phyloP scores from a whole-genome alignment of 2,329 filamentous ascomycete genomes.

The Fusarium sp. region DNA sequence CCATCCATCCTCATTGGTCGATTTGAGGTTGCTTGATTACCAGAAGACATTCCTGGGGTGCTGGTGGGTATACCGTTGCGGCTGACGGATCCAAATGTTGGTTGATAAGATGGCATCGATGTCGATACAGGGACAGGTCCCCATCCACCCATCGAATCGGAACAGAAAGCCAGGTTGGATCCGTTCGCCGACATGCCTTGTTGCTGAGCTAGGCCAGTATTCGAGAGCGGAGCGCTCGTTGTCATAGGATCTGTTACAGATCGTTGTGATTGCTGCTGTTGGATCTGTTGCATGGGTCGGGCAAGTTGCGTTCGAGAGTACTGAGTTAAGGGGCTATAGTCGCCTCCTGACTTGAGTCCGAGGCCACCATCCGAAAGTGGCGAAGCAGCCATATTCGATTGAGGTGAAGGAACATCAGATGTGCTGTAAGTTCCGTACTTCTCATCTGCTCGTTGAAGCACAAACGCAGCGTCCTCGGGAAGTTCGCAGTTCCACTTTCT shows the following conservation, averaged over 20 bases:
- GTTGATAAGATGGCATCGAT: constrained; percentile 38
- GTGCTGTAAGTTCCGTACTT: constrained; percentile 81
- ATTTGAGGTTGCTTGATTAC: constrained; percentile 33
- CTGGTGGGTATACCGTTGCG: constrained; percentile 26
- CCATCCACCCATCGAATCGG: constrained; percentile 47
- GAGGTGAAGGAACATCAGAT: constrained; percentile 70
- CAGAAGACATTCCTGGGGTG: constrained; percentile 33
- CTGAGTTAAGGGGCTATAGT: constrained; percentile 53
- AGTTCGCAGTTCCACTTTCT: constrained; percentile 92
- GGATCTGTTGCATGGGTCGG: constrained; percentile 38
- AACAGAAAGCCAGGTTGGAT: constrained; percentile 35
- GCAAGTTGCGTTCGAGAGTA: constrained; percentile 46
- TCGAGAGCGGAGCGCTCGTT: constrained; percentile 25
- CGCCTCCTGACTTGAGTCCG: constrained; percentile 40
- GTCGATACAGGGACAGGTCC: constrained; percentile 30
- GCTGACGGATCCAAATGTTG: constrained; percentile 37
- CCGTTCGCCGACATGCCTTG: constrained; percentile 38
- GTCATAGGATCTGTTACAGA: constrained; percentile 28
- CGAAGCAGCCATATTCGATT: constrained; percentile 49
- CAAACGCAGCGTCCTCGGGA: constrained; percentile 82
- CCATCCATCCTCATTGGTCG: constrained; percentile 58
- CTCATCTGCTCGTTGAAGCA: constrained; percentile 82
- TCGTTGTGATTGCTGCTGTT: constrained; percentile 26
- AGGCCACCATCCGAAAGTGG: constrained; percentile 47
- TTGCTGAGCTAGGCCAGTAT: constrained; percentile 25